phyloP scores from a whole-genome alignment of 75 land plant genomes.

The Cryptomeria japonica region DNA sequence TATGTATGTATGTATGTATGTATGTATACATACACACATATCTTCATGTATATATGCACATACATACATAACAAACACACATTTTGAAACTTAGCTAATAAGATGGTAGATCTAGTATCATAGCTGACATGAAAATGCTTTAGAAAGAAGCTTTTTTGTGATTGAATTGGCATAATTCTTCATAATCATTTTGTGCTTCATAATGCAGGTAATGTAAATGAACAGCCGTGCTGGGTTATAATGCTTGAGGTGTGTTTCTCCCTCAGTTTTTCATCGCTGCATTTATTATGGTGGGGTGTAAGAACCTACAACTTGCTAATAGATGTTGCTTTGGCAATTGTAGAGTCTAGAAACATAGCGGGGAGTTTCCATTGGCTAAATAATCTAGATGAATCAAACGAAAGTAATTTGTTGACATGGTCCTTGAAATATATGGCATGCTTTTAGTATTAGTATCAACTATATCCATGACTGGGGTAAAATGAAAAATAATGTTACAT shows the following conservation, averaged over 20 bases:
- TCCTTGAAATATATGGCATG: neutral
- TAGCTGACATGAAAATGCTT: neutral
- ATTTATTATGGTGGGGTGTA: neutral
- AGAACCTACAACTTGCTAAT: neutral
- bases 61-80: neutral
- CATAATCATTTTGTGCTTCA: neutral
- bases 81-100: neutral
- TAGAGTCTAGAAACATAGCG: neutral
- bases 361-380: neutral
- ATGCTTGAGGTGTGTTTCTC: constrained; percentile 85
- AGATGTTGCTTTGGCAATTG: neutral
- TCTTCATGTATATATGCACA: no score
- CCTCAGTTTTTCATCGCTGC: neutral
- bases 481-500: neutral
- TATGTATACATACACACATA: no score
- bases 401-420: neutral
- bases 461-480: neutral
- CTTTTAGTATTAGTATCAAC: neutral
- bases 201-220: constrained; percentile 49
- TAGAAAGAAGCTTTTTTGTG: neutral
- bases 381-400: neutral
- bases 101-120: neutral
- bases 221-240: constrained; percentile 87
- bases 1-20: no score
- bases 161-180: neutral